Evolutionary conservation across 352 stramenopile genomes (phyloP).

Genomic region (Globisporangium paroecandrum): DNA sequence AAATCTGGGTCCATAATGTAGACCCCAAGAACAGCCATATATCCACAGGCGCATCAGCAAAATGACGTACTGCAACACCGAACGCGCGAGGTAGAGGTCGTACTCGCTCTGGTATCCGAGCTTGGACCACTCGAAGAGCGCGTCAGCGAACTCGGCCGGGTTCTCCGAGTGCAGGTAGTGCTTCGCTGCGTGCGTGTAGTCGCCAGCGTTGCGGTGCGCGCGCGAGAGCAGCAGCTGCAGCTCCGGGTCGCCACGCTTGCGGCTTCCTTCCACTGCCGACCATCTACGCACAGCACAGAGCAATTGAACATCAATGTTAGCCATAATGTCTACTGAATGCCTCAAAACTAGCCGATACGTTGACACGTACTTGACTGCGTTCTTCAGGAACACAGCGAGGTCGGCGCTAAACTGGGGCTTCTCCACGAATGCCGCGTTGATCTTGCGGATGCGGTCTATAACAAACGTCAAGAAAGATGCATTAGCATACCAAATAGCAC

Average conservation of each 20-base stretch:
- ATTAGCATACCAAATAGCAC: neutral
- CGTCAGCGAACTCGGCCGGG: conserved; percentile 57
- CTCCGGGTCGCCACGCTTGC: conserved; percentile 74
- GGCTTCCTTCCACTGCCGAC: conserved; percentile 61
- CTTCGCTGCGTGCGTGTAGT: conserved; percentile 67
- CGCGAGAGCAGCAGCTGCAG: conserved; percentile 66
- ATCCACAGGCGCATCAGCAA: neutral
- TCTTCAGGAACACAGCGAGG: conserved; percentile 65
- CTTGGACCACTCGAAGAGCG: conserved; percentile 74
- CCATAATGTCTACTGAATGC: neutral
- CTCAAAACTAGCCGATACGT: neutral
- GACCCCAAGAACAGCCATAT: neutral
- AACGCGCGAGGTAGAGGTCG: conserved; percentile 74
- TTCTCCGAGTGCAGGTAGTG: conserved; percentile 80
- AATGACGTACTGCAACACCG: conserved; percentile 73
- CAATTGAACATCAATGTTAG: neutral
- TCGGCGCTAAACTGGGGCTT: conserved; percentile 74
- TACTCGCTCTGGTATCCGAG: conserved; percentile 76
- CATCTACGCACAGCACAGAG: conserved; percentile 30
- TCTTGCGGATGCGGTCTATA: conserved; percentile 50
- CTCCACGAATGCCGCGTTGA: conserved; percentile 51
- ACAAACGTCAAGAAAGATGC: neutral
- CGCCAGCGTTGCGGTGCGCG: conserved; percentile 45
- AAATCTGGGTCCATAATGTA: neutral
- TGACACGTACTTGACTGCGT: conserved; percentile 66